phyloP scores from a whole-genome alignment of 2,329 filamentous ascomycete genomes.

The Albifimbria verrucaria region DNA sequence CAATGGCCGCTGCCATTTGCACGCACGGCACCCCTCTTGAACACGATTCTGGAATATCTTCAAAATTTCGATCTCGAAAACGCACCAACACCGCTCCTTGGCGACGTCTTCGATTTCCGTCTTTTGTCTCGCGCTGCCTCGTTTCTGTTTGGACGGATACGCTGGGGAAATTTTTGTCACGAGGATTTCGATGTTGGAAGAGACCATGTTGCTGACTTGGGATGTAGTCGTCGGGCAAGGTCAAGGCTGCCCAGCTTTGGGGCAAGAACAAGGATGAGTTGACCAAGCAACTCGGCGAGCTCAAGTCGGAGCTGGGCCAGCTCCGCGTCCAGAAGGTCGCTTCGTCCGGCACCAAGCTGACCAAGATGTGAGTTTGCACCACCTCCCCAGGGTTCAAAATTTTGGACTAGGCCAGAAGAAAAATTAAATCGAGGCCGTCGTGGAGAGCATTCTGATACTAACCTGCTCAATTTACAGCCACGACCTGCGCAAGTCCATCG shows the following conservation, averaged over 20 bases:
- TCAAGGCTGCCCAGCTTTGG: constrained; percentile 97
- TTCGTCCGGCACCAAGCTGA: constrained; percentile 92
- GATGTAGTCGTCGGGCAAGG: constrained; percentile 55
- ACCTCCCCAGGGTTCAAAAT: neutral
- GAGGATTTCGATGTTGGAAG: constrained; percentile 6
- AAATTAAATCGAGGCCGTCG: no score
- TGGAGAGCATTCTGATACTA: no score
- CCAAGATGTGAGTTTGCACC: constrained; percentile 78
- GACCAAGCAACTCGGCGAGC: constrained; percentile 88
- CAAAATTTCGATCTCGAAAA: neutral
- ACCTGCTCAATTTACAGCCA: no score
- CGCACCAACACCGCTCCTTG: neutral
- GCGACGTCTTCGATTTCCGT: neutral
- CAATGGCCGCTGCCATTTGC: neutral
- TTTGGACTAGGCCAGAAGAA: constrained; percentile 15
- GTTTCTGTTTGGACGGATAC: no score
- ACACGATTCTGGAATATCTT: neutral
- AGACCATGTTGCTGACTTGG: constrained; percentile 25
- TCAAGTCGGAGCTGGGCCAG: constrained; percentile 95
- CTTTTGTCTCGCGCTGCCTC: no score
- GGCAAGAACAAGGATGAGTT: constrained; percentile 99
- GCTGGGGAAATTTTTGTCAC: neutral
- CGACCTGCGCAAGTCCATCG: constrained; percentile 99
- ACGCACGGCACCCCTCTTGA: neutral
- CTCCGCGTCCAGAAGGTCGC: constrained; percentile 98